Percentiles rank a stretch among this genome's conserved stretches.
phyloP scores from a whole-genome alignment of 495 filamentous ascomycete species.

The Apodospora peruviana region DNA sequence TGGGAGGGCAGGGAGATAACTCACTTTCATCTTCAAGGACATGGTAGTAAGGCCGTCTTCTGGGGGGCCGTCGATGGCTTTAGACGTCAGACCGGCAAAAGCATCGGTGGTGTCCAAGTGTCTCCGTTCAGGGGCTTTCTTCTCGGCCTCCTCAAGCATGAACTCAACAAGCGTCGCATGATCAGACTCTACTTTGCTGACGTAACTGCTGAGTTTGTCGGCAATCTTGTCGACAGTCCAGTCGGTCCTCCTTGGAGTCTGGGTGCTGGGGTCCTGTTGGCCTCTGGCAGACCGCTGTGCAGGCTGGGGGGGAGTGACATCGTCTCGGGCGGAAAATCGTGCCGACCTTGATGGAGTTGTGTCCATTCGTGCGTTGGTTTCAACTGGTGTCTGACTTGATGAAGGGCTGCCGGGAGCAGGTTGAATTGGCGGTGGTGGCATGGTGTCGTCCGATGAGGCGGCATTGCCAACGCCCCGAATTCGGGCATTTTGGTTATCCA shows the following conservation, averaged over 20 bases:
- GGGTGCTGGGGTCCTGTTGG: conserved; percentile 24
- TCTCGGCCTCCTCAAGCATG: conserved; percentile 35
- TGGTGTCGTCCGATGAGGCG: too few relatives aligned
- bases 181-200: conserved; percentile 27
- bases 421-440: too few relatives aligned
- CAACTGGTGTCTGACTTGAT: too few relatives aligned
- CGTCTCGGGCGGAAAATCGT: background rate
- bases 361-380: too few relatives aligned
- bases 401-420: too few relatives aligned
- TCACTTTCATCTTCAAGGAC: conserved; percentile 32
- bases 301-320: conserved; percentile 3
- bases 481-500: too few relatives aligned
- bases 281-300: conserved; percentile 3
- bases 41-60: conserved; percentile 21
- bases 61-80: conserved; percentile 8
- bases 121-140: conserved; percentile 25
- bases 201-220: conserved; percentile 19
- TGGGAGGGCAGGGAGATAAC: background rate
- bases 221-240: conserved; percentile 34
- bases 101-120: conserved; percentile 31
- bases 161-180: conserved; percentile 33
- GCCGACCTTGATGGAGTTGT: conserved; percentile 1
- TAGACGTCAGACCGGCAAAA: conserved; percentile 34
- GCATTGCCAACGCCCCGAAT: too few relatives aligned
- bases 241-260: conserved; percentile 29